Percentiles rank a stretch among this genome's conserved stretches.
Conservation (phyloP, 495 filamentous ascomycete species). For the Arthonia radiata region DNA sequence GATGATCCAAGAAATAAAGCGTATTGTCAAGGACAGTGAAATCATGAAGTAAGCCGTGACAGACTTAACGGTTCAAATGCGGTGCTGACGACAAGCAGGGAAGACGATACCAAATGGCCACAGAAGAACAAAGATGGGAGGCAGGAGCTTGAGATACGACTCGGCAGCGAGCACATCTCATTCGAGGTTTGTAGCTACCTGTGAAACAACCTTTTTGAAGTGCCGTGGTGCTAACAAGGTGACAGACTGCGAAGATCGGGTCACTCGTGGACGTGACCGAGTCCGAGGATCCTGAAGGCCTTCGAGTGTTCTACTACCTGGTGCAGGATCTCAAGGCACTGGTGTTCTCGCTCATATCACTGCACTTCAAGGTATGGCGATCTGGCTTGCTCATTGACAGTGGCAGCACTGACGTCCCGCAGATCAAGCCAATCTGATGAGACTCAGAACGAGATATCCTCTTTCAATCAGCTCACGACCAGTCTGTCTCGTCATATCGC, state of each 20-base stretch:
- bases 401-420: too few species aligned
- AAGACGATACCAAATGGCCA: conserved; percentile 98
- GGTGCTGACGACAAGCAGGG: conserved; percentile 24
- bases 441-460: too few species aligned
- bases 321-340: conserved; percentile 95
- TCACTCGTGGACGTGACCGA: conserved; percentile 92
- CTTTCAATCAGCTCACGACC: too few species aligned
- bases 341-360: conserved; percentile 81
- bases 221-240: conserved; percentile 1
- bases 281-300: conserved; percentile 82
- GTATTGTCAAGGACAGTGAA: conserved; percentile 92
- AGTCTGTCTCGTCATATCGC: too few species aligned
- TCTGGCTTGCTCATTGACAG: too few species aligned
- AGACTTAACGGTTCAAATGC: background rate
- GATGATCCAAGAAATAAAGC: conserved; percentile 85
- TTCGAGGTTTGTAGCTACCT: conserved; percentile 45
- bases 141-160: conserved; percentile 83
- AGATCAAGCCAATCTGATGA: too few species aligned
- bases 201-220: background rate
- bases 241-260: conserved; percentile 90
- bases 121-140: conserved; percentile 98
- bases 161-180: conserved; percentile 91
- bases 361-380: conserved; percentile 93
- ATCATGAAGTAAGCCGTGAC: conserved; percentile 60
- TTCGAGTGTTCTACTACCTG: conserved; percentile 98